A percentile compares a stretch with the other conserved stretches of the same genome.
phyloP scores from a whole-genome alignment of 2,329 filamentous ascomycete species.

The Talaromyces funiculosus region DNA sequence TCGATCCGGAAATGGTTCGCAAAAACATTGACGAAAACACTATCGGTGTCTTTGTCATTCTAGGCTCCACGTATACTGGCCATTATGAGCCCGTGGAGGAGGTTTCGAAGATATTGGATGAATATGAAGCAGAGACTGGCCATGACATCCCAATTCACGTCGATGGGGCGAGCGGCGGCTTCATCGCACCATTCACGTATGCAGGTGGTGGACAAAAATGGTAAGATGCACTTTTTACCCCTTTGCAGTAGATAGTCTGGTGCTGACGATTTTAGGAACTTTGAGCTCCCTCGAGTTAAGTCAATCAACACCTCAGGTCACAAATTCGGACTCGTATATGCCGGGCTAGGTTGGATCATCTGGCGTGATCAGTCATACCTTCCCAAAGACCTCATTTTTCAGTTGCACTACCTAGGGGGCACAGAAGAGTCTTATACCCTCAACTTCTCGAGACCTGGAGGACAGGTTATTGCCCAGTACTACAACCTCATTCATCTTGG shows the following conservation, averaged over 20 bases:
- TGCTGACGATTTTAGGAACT: constrained; percentile 32
- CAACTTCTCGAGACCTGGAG: constrained; percentile 66
- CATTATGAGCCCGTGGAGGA: constrained; percentile 68
- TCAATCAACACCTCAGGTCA: constrained; percentile 56
- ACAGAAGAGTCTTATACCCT: constrained; percentile 65
- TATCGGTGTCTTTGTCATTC: constrained; percentile 67
- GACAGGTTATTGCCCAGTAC: constrained; percentile 66
- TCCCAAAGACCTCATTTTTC: constrained; percentile 63
- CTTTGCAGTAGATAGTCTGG: not conserved
- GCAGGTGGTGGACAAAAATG: constrained; percentile 47
- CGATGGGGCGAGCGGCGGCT: constrained; percentile 40
- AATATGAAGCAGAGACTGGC: constrained; percentile 57
- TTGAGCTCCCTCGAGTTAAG: constrained; percentile 32
- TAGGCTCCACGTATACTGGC: constrained; percentile 68
- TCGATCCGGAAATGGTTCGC: constrained; percentile 60
- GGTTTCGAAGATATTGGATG: constrained; percentile 59
- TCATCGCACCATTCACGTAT: constrained; percentile 39
- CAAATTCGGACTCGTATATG: constrained; percentile 54
- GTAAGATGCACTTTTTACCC: constrained; percentile 27
- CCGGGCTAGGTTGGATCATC: constrained; percentile 65
- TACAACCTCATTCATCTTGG: constrained; percentile 68
- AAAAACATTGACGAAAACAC: constrained; percentile 70
- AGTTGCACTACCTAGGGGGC: constrained; percentile 66
- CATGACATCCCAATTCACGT: constrained; percentile 59
- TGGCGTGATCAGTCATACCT: constrained; percentile 62